phyloP scores from a whole-genome alignment of 2,329 filamentous ascomycete species.

The Apiospora malaysiana region DNA sequence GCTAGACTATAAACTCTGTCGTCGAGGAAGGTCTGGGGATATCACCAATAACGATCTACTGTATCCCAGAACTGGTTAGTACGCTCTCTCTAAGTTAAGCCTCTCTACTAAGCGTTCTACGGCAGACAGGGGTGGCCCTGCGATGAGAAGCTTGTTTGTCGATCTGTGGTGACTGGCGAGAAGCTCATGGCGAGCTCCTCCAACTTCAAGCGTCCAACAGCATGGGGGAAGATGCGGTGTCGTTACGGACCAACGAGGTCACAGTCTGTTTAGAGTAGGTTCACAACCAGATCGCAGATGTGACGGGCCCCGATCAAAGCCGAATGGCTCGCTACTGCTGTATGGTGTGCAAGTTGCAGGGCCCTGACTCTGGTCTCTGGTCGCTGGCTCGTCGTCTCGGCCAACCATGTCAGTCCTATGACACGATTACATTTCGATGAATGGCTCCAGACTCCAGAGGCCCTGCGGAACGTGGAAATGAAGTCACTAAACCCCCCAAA shows the following conservation, averaged over 20 bases:
- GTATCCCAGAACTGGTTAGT: not conserved
- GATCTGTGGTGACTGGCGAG: not conserved
- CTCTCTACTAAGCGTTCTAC: not conserved
- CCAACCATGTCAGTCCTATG: constrained; percentile 21
- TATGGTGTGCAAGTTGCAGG: constrained; percentile 8
- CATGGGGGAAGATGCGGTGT: not conserved
- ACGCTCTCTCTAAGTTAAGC: not conserved
- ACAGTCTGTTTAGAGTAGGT: not conserved
- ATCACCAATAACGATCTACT: not conserved
- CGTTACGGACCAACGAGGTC: no score
- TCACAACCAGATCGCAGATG: not conserved
- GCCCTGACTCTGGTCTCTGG: not conserved
- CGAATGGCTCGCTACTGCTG: not conserved
- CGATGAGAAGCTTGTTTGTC: constrained; percentile 22
- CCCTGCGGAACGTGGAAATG: constrained; percentile 29
- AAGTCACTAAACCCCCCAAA: constrained; percentile 33
- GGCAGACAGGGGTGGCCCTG: not conserved
- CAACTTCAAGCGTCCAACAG: not conserved
- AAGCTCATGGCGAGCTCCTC: not conserved
- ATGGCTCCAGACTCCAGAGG: constrained; percentile 21
- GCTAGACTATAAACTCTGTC: not conserved
- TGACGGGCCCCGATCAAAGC: constrained; percentile 4
- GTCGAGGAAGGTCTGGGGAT: not conserved
- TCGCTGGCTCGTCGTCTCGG: constrained; percentile 5
- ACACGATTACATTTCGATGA: constrained; percentile 28